A percentile compares a stretch with the other conserved stretches of the same genome.
Conservation (phyloP, 2,329 filamentous ascomycete genomes). For the Alternaria gaisen region DNA sequence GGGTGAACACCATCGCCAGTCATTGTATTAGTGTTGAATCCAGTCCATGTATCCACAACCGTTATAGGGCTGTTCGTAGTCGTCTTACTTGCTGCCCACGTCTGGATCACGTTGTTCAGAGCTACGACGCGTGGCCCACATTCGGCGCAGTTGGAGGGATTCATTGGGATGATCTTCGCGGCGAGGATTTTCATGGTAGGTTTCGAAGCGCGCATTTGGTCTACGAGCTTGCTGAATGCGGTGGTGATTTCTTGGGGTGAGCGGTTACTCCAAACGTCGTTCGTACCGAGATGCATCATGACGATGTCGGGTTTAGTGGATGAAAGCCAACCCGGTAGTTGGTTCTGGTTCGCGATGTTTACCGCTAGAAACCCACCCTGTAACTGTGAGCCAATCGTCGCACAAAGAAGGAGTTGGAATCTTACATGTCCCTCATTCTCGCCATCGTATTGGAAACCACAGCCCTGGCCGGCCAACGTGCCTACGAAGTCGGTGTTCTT, state of each 20-base stretch:
- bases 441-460: constrained; percentile 54
- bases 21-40: constrained; percentile 31
- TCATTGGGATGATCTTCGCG: constrained; percentile 20
- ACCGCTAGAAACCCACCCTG: constrained; percentile 35
- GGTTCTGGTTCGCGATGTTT: constrained; percentile 50
- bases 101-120: constrained; percentile 29
- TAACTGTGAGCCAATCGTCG: not conserved
- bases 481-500: constrained; percentile 42
- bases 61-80: constrained; percentile 19
- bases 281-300: constrained; percentile 55
- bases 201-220: constrained; percentile 54
- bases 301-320: constrained; percentile 52
- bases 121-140: constrained; percentile 21
- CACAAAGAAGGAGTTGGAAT: too few species aligned
- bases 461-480: constrained; percentile 45
- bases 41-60: constrained; percentile 31
- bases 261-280: constrained; percentile 51
- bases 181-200: constrained; percentile 51
- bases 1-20: constrained; percentile 39
- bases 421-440: constrained; percentile 54
- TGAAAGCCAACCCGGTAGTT: constrained; percentile 49
- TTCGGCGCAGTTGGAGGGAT: constrained; percentile 17
- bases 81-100: constrained; percentile 25
- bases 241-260: constrained; percentile 39
- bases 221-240: constrained; percentile 49